Evolutionary conservation across 2,329 filamentous ascomycete species (phyloP), one percentile per base, ranked within the genome.

Genomic region (Cladosporium sp.): DNA sequence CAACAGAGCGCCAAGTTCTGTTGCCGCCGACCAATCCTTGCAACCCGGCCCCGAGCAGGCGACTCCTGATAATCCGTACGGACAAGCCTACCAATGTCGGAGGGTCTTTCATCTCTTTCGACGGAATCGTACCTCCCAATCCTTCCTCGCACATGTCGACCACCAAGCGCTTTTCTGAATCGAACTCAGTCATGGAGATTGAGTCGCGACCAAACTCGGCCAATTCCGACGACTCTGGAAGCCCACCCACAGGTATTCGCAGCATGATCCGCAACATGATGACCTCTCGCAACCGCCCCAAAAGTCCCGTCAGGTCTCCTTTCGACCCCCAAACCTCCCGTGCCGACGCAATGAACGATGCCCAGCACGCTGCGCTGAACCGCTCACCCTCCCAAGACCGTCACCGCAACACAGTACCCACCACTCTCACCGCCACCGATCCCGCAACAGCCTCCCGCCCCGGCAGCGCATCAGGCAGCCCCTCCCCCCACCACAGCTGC

Each of bases 61-160:
- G 87, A 54, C 87, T 96, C 53, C 81, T 95, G 68, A 95, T 96
- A 59, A 86, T 95, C 57, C 84, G 89, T 51, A 91, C 87, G 55
- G 90, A 95, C 65, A 80, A 77, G 55, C 75, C 77, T 51, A 63
- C 78, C 40, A 71, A 75, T 29, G 45, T 48, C 25, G 45, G 45
- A 13, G 68, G 70, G 42, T 70, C 81, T 13, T 83, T 84, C 57
- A 71, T 84, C 39, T 80, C 80, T 0, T 84, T 85, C 56, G 82
- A 85, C 55, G 79, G 79, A n/a, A 72, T 83, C 25, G 67, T 79
- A 19, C 63, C 62, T 12, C 53, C 59, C 9, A 57, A 59, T 19
- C 55, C 55, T n/a, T 62, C 62, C 12, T 30, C 63, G 52, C 69
- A 53, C 51, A 56, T 36, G 58, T 50, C 47, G 13, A 27, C 22